Base-by-base conservation (phyloP, 208 protist genomes). In the Balamuthia mandrillaris region DNA sequence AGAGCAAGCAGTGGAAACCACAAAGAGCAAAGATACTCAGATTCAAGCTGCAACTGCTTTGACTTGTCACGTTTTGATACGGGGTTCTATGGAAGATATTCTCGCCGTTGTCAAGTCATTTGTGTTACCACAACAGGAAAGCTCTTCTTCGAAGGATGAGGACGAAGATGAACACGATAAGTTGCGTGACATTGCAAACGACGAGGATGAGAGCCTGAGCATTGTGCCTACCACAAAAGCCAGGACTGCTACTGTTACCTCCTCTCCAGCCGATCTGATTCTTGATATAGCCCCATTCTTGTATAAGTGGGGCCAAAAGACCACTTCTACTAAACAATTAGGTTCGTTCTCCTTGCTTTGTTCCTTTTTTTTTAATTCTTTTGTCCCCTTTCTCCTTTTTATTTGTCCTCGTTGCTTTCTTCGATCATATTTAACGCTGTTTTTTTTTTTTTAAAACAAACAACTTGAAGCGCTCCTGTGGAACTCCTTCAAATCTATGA, bases 71-170 rank as follows among this genome's bases (percentile, higher is more conserved):
- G 18, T 21, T 6, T 56, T 44, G 9, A 5, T 44, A 5, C 51
- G 77, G 27, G 77, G 54, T 56, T 83, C 77, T 4, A 49, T 83
- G 35, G 77, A 83, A 31, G 77, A 83, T 27, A 49, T 83, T 7
- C 14, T 83, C 10, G 16, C 77, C 14, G 41, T 83, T 18, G 39
- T 83, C 3, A 49, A 31, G 18, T 31, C 66, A 5, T 83, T 83
- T 49, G n/a, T 83, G 49, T 33, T 66, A n/a, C 77, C 77, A 2
- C 44, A 49, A 66, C 18, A 24, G 35, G 42, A 35, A 5, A 61
- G 16, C 12, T 75, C 72, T n/a, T 29, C 27, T 6, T 6, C 52
- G 24, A 3, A 10, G 21, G 39, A 10, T 12, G 39, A 9, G 7
- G 12, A 61, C 18, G 31, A 2, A 31, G 10, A 60, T 2, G n/a